Conservation (phyloP, 345 rosid genomes). For the Stellera chamaejasme region DNA sequence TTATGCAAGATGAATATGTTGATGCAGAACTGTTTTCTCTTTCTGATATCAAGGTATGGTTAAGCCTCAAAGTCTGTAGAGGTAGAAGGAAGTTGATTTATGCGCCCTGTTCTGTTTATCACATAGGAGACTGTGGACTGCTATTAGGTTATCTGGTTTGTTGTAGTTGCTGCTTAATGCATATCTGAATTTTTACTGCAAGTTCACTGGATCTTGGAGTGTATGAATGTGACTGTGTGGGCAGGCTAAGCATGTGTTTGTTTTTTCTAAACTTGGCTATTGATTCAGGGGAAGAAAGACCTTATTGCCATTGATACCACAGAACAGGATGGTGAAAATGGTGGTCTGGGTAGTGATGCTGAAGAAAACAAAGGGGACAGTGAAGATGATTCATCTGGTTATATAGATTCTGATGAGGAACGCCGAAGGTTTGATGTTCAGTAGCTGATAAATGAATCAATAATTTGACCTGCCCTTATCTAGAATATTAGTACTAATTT, state of each 20-base stretch:
- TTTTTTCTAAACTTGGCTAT: slow-evolving; percentile 2
- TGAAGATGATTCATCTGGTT: slow-evolving; percentile 44
- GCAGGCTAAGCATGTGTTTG: slow-evolving; percentile 1
- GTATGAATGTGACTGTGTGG: neutral
- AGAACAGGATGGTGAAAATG: slow-evolving; percentile 43
- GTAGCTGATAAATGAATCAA: neutral
- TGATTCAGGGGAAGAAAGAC: slow-evolving; percentile 72
- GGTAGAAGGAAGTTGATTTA: neutral
- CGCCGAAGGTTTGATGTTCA: slow-evolving; percentile 45
- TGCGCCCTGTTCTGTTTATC: neutral
- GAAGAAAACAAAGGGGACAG: slow-evolving; percentile 31
- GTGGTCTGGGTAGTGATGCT: slow-evolving; percentile 32
- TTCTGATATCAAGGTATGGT: slow-evolving; percentile 72
- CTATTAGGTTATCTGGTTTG: slow-evolving; percentile 1
- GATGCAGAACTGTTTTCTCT: slow-evolving; percentile 87
- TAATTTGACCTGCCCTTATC: slow-evolving; percentile 8
- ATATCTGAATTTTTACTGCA: no score
- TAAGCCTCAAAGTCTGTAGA: no score
- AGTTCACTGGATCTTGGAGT: no score
- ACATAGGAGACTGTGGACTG: neutral
- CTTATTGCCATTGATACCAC: slow-evolving; percentile 63
- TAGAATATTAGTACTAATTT: slow-evolving; percentile 1
- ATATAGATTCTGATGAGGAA: slow-evolving; percentile 77
- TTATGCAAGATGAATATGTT: slow-evolving; percentile 64
- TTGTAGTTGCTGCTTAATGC: no score